Evolutionary conservation across 2,329 filamentous ascomycete species (phyloP).

Genomic region (Aspergillus alliaceus): DNA sequence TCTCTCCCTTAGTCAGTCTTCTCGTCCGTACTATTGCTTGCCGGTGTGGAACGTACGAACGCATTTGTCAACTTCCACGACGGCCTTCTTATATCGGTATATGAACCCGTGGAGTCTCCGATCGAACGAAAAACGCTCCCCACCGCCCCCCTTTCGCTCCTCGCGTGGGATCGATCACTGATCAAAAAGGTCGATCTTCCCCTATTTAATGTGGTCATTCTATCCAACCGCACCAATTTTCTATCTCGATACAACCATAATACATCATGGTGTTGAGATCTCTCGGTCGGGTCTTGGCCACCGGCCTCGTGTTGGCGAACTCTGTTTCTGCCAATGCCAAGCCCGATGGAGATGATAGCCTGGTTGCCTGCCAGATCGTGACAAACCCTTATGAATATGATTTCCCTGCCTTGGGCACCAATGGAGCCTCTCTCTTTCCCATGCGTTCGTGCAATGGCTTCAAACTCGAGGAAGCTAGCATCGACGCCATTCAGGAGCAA

Average conservation of each 20-base stretch:
- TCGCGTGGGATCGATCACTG: conserved; percentile 8
- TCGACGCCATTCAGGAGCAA: conserved; percentile 64
- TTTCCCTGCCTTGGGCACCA: conserved; percentile 38
- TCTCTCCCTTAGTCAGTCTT: not conserved
- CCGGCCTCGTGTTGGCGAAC: conserved; percentile 21
- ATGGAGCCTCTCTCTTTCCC: conserved; percentile 52
- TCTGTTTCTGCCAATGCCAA: conserved; percentile 9
- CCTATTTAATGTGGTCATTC: not conserved
- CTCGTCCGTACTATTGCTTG: not conserved
- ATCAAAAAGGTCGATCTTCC: conserved; percentile 3
- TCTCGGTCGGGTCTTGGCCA: conserved; percentile 18
- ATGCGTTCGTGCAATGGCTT: conserved; percentile 64
- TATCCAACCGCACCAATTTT: not conserved
- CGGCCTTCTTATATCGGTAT: not conserved
- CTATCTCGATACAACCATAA: conserved; percentile 5
- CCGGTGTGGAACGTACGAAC: not conserved
- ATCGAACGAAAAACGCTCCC: not conserved
- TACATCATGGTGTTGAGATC: conserved; percentile 9
- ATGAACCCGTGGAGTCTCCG: not conserved
- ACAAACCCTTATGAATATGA: conserved; percentile 33
- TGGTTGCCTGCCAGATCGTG: conserved; percentile 36
- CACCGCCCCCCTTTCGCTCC: not conserved
- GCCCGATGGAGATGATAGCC: conserved; percentile 13
- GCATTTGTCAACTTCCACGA: not conserved
- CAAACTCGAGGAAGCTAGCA: conserved; percentile 66